Evolutionary conservation across 2,329 filamentous ascomycete genomes (phyloP), one percentile per base, ranked within the genome.

Genomic region (Epichloe scottii): DNA sequence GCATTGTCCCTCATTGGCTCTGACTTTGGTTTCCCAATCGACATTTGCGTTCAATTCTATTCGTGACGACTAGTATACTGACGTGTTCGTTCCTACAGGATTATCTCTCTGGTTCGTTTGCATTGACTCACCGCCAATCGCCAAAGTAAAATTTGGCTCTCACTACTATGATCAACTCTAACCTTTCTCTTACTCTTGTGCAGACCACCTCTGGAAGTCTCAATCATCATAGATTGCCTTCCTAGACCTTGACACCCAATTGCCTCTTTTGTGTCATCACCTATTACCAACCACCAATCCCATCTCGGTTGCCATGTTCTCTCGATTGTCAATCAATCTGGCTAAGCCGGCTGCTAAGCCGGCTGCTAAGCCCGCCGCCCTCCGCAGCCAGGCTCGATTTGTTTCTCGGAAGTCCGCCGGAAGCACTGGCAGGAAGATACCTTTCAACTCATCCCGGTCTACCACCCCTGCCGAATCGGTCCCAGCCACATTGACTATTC

Each of bases 401-500:
- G 51, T 63, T 54, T 63, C 67, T 38, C 56, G 61, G 57, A 66
- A 71, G 58, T 57, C 64, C 53, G 76, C 81, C 60, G 81, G 79
- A 59, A 88, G 81, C 70, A 82, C 79, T 64, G 81, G 83, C 62
- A 80, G 87, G 62, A 74, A 78, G 60, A 82, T 85, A 73, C 81
- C 85, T 56, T 68, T 72, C 37, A 71, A 71, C 53, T 71, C 74
- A 56, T 70, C 75, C 56, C 75, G 75, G 58, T 77, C 80, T 55
- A 89, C 76, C 46, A 65, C 84, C 57, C 81, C 84, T 54, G 81
- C 81, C 55, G 79, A 82, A 39, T 63, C 63, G 48, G 50, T 68
- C 40, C 66, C 66, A 62, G 93, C 93, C 56, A 97, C 93, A 53
- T 87, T 98, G 64, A 97, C 91, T 57, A 95, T 98, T 69, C 86